phyloP scores from a whole-genome alignment of 1,284 basidiomycete genomes.

The Ustilago xerochloae region DNA sequence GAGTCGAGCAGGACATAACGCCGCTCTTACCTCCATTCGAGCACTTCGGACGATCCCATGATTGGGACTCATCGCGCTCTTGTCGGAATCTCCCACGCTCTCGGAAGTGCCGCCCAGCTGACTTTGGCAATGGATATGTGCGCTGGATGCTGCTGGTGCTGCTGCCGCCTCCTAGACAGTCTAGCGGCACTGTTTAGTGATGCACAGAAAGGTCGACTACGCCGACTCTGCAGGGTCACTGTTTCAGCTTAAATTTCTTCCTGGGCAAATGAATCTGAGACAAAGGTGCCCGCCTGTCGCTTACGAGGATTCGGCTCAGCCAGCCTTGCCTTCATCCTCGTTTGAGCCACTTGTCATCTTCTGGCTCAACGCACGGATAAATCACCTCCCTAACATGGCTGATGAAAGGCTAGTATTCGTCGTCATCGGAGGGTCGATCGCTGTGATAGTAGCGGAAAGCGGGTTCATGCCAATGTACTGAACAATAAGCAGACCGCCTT shows the following conservation, averaged over 20 bases:
- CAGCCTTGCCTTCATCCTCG: not conserved
- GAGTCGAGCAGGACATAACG: not conserved
- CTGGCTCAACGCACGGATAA: no score
- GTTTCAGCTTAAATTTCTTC: slow-evolving; percentile 6
- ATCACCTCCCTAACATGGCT: no score
- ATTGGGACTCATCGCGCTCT: no score
- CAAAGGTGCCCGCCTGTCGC: no score
- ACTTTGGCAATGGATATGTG: not conserved
- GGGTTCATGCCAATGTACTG: no score
- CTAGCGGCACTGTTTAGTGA: not conserved
- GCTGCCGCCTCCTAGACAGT: no score
- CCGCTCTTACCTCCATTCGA: not conserved
- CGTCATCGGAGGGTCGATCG: no score
- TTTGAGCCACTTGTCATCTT: not conserved
- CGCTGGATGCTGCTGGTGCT: no score
- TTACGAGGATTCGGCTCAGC: no score
- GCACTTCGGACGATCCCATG: not conserved
- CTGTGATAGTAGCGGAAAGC: no score
- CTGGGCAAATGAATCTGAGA: slow-evolving; percentile 11
- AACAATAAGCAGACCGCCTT: no score
- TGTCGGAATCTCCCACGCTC: not conserved
- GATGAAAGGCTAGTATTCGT: no score
- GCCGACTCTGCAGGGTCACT: slow-evolving; percentile 3
- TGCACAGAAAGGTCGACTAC: not conserved
- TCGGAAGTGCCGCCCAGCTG: not conserved